Base-by-base conservation (phyloP, 139 green algal genomes). In the Chlamydomonas asymmetrica region DNA sequence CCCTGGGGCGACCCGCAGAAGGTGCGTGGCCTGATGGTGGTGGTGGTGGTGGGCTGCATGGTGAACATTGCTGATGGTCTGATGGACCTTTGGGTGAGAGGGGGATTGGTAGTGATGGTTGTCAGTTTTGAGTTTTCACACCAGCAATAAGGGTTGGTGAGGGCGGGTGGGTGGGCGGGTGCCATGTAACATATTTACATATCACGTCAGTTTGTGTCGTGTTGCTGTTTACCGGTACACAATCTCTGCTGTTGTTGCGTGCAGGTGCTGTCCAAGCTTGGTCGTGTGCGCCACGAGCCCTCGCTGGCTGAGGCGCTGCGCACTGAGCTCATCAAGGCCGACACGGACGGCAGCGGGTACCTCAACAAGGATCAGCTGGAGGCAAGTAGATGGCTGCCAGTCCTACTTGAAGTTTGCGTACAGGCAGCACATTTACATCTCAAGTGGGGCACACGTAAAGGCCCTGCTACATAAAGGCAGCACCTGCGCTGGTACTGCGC, bases 291-390 rank as follows among this genome's bases (percentile, higher is more conserved):
- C 59, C 3, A 43, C 70, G 5, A 20, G 43, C 5, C 37, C 35
- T 5, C 41, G 40, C 75, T 70, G 35, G 54, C 67, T 32, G 80
- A 78, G 22, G 71, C 71, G 25, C 49, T 84, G 13, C 45, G 78
- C 0, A 66, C 40, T 22, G 77, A 79, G 7, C 61, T 91, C 25
- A 77, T 85, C 48, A 69, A 80, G 9, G 66, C 69, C 27, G 83
- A 88, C 71, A 43, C 20, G 61, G 63, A 82, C n/a, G 86, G 81
- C 29, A 61, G 31, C 22, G 71, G 71, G 5, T 84, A 84, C 72
- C 20, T 84, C 23, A 43, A 29, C 23, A 69, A 67, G 41, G 32
- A 69, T 34, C 32, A 73, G 49, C 65, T 84, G 59, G 22, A 80
- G 5, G 78, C 78, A 32, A 71, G 69, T 71, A 25, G 22, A 31